Base-by-base conservation (phyloP, 2,329 filamentous ascomycete species). In the Bipolaris bicolor region DNA sequence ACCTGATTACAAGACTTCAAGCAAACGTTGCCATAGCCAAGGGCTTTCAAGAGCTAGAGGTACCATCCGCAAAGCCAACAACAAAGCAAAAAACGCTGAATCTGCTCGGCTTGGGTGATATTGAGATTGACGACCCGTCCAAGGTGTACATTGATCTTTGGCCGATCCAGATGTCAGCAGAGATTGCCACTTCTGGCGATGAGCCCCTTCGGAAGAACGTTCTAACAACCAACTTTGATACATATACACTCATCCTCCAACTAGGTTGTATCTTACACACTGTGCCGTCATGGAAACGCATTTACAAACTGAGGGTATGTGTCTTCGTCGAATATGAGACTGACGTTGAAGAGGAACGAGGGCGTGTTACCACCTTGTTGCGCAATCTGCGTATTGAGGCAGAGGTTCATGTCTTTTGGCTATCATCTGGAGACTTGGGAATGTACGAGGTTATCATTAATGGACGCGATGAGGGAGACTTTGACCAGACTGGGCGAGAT, bases 101-200 rank as follows among this genome's bases (percentile, higher is more conserved):
- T 20, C 53, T 70, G 29, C 34, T 76, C 13, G 65, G 70, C 7
- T 58, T 75, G 0, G 53, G 55, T 7, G 61, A 67, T 1, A 45
- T 64, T 0, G 81, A 84, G 18, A 74, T 81, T 0, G 81, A 86
- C 37, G 83, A 82, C 16, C 86, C 88, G 51, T 80, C 79, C 3
- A 94, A 94, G 71, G 90, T 87, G 68, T 94, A 89, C 68, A 91
- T 96, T 60, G 92, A 96, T 69, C 79, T 96, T 4, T 96, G 92
- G 92, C 92, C 92, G 0, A 95, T 96, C 51, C 92, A 96, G 64
- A 96, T 96, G 91, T 94, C 91, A 5, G 91, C 91, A 1, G 90
- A 94, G 67, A 85, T 95, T 33, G 85, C 86, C 0, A 81, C 88
- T 1, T 87, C 62, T 13, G 68, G 70, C 5, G 72, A 62, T 83